Percentiles rank a stretch among this genome's conserved stretches.
phyloP scores from a whole-genome alignment of 306 rosid species.

The Biancaea sappan region DNA sequence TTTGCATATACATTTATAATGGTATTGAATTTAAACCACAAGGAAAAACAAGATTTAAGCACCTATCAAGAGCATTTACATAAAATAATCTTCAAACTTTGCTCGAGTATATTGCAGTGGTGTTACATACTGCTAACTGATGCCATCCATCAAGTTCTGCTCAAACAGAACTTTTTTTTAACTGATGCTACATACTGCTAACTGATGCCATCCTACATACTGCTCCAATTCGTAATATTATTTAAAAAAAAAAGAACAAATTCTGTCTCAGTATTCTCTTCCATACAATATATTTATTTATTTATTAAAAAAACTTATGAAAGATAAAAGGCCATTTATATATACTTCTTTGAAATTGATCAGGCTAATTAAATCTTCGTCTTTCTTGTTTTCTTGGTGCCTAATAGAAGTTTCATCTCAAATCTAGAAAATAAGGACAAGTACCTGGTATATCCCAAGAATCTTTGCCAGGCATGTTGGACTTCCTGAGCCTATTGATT shows the following conservation, averaged over 20 bases:
- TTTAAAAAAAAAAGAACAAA: no score
- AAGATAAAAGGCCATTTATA: not conserved
- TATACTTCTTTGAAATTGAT: not conserved
- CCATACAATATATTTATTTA: not conserved
- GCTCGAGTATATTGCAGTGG: not conserved
- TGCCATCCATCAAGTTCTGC: not conserved
- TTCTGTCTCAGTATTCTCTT: not conserved
- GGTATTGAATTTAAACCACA: not conserved
- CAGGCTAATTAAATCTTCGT: not conserved
- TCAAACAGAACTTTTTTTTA: no score
- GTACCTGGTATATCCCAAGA: constrained; percentile 98
- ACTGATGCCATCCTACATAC: not conserved
- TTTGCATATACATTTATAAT: not conserved
- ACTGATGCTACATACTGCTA: not conserved
- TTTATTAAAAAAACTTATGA: not conserved
- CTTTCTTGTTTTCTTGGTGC: not conserved
- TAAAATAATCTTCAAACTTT: not conserved
- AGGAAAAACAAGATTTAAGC: no score
- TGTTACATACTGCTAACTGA: not conserved
- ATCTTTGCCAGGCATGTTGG: constrained; percentile 97
- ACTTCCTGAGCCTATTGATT: constrained; percentile 70
- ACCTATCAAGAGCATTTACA: not conserved
- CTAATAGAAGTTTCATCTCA: not conserved
- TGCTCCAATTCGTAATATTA: not conserved
- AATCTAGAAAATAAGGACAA: constrained; percentile 11